Evolutionary conservation across 345 rosid species (phyloP), one percentile per base, ranked within the genome.

Genomic region (Noccaea caerulescens): DNA sequence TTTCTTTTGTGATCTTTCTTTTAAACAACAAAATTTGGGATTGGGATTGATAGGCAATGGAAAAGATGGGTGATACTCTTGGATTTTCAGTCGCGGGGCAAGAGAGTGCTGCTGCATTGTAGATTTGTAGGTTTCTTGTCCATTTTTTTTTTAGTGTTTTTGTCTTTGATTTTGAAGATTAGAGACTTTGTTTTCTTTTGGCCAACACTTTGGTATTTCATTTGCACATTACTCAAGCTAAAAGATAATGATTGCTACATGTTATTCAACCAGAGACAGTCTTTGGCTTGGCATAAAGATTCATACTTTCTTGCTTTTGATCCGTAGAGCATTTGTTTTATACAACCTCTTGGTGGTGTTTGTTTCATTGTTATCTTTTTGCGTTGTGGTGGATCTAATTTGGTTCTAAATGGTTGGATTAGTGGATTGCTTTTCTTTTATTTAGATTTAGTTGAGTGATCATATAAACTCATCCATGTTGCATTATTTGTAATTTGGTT

Each of bases 81-180:
- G n/a, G n/a, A n/a, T n/a, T n/a, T n/a, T n/a, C 85, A 72, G 69
- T 86, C 83, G 74, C 83, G 80, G 51, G 80, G 83, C 88, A 76
- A 80, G 82, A 83, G 71, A 72, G 70, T 80, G 71, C 63, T 82
- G 75, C 90, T 77, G 57, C 72, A 68, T 82, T 83, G 83, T n/a
- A n/a, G n/a, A n/a, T n/a, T n/a, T n/a, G n/a, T 88, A 88, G 89
- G 90, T 85, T 77, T 66, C 72, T 68, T 81, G 79, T 52, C 11
- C 2, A n/a, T 32, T 52, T 27, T 72, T n/a, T 27, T 27, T 6
- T 64, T 12, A 50, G 27, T 63, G 8, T 71, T 51, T 58, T 34
- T 61, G 63, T 44, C 65, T 25, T 23, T 14, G 55, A 68, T 10
- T 18, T 14, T 34, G 12, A 37, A 37, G 59, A 76, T 12, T 34